Conservation (phyloP, 2,329 filamentous ascomycete species). For the Sordariomycetes sp. region DNA sequence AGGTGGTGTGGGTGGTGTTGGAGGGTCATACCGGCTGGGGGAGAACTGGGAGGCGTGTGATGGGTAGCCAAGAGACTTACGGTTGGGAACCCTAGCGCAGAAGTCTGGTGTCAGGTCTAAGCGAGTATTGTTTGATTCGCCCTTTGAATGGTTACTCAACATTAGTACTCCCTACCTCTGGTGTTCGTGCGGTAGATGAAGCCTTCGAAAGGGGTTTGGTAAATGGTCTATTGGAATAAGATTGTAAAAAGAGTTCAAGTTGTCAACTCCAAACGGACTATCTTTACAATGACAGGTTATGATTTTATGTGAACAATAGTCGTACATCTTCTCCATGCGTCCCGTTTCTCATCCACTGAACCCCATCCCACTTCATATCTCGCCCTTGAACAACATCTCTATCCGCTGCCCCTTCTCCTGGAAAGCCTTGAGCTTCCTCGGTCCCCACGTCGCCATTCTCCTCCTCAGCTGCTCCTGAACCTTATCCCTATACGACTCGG, state of each 20-base stretch:
- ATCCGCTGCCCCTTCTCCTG: slow-evolving; percentile 44
- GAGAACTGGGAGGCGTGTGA: slow-evolving; percentile 20
- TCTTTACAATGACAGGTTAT: neutral
- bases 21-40: slow-evolving; percentile 55
- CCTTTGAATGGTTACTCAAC: neutral
- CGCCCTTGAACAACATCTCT: slow-evolving; percentile 38
- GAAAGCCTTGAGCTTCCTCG: slow-evolving; percentile 39
- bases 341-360: neutral
- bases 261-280: neutral
- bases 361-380: slow-evolving; percentile 26
- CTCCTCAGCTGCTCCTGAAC: slow-evolving; percentile 33
- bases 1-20: slow-evolving; percentile 93
- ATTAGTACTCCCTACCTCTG: neutral
- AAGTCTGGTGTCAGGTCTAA: neutral
- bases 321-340: neutral
- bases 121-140: neutral
- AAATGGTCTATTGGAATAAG: neutral
- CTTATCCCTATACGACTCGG: slow-evolving; percentile 33
- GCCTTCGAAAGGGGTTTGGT: neutral
- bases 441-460: slow-evolving; percentile 46
- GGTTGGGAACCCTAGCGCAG: neutral
- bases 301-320: neutral
- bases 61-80: neutral
- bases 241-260: neutral
- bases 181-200: neutral